Evolutionary conservation across 768 basidiomycete species (phyloP).

Genomic region (Calvatia gigantea): DNA sequence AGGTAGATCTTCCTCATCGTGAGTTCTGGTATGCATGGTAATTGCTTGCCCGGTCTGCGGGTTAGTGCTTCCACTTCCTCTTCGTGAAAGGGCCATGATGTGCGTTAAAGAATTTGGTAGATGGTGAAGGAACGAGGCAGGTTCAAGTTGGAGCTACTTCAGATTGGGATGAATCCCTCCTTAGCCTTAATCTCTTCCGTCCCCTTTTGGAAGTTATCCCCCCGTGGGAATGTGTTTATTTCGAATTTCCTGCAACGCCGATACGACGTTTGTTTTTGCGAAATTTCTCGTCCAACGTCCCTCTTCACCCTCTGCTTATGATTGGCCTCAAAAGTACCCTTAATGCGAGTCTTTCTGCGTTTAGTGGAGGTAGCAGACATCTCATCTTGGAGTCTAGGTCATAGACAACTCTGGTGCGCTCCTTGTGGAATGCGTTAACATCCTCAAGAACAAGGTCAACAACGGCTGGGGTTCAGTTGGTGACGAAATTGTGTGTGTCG

Average conservation of each 20-base stretch:
- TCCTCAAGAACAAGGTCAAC: constrained; percentile 93
- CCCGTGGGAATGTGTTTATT: constrained; percentile 21
- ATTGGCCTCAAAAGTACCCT: constrained; percentile 93
- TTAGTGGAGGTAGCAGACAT: background rate
- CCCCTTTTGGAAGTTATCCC: constrained; percentile 11
- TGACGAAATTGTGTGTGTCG: constrained; percentile 94
- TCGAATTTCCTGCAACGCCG: background rate
- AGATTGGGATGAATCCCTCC: too few relatives aligned
- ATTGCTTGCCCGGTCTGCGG: constrained; percentile 75
- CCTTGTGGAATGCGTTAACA: constrained; percentile 93
- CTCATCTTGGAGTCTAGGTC: constrained; percentile 43
- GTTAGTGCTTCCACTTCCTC: constrained; percentile 73
- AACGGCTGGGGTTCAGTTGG: constrained; percentile 92
- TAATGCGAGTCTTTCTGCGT: constrained; percentile 51
- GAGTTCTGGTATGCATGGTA: constrained; percentile 84
- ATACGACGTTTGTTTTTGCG: constrained; percentile 8
- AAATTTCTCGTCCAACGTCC: constrained; percentile 13
- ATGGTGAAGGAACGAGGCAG: constrained; percentile 17
- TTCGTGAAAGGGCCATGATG: constrained; percentile 64
- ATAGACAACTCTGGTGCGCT: constrained; percentile 98
- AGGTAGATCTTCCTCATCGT: constrained; percentile 83
- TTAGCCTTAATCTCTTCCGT: constrained; percentile 10
- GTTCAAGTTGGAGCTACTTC: background rate
- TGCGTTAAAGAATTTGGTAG: constrained; percentile 7
- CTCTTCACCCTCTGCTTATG: constrained; percentile 45